phyloP scores from a whole-genome alignment of 2,329 filamentous ascomycete species.

The Drechslerella coelobrocha region DNA sequence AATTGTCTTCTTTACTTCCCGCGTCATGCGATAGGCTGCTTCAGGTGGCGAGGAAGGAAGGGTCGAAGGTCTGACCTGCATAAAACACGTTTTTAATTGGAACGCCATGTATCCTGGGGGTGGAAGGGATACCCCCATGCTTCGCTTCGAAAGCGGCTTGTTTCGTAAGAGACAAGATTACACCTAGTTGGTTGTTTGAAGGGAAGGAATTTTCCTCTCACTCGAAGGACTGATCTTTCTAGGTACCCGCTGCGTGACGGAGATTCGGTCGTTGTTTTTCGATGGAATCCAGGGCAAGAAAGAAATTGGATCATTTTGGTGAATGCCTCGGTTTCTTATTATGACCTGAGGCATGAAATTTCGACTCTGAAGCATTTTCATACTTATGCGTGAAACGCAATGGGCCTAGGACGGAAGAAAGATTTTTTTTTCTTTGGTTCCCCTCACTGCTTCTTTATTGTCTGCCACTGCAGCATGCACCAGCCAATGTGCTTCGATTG shows the following conservation, averaged over 20 bases:
- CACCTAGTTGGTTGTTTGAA: no score
- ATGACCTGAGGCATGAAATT: not conserved
- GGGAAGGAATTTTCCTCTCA: not conserved
- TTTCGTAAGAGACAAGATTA: not conserved
- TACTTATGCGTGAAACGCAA: not conserved
- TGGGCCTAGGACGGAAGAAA: not conserved
- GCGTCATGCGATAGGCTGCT: not conserved
- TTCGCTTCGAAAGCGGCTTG: constrained; percentile 5
- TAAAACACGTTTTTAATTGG: constrained; percentile 47
- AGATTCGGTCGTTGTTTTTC: not conserved
- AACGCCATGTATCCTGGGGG: constrained; percentile 7
- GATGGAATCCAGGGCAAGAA: constrained; percentile 1
- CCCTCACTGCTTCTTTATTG: not conserved
- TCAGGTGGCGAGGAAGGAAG: constrained; percentile 25
- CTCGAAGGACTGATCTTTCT: not conserved
- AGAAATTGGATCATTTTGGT: not conserved
- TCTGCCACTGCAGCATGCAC: not conserved
- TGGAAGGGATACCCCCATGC: constrained; percentile 1
- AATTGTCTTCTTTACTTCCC: not conserved
- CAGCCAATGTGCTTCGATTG: not conserved
- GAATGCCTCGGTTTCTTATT: constrained; percentile 2
- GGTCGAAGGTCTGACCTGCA: constrained; percentile 49
- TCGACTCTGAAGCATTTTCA: not conserved
- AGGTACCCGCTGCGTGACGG: not conserved
- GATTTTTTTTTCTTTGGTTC: no score